Evolutionary conservation across 108 stramenopile genomes (phyloP), one percentile per base, ranked within the genome.

Genomic region (Pseudonitzschia delicatissima): DNA sequence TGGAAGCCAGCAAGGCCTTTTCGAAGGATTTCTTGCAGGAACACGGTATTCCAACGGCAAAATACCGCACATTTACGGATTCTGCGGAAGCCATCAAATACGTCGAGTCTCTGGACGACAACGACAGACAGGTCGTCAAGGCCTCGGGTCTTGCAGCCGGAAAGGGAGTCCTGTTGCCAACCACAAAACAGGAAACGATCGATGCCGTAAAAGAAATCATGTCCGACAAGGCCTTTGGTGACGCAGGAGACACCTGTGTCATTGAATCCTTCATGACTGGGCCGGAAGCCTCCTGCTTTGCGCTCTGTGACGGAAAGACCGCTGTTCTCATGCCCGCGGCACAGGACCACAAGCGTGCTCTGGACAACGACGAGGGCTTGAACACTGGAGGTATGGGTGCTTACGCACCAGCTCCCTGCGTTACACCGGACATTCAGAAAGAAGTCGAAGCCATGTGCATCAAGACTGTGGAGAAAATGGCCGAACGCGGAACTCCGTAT

Each of bases 321-420:
- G 94, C 88, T 12, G 71, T 78, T 20, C 81, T 94, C 51, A 90
- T 96, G 93, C 95, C 94, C 15, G 87, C 93, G 45, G 92, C 94
- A 4, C 98, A 99, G 67, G 99, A 99, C 82, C 99, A 99, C 82
- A 99, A 99, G 79, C 89, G 99, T 23, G 96, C 96, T 12, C 77
- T 96, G 20, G 99, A 99, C 69, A 88, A 93, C 53, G 98, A 98
- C 77, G 60, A 83, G 73, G 99, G 99, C 12, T 82, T 96, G 67
- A 99, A 99, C 77, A 99, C 99, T 6, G 97, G 97, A 33, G 99
- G 99, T 47, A 99, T 99, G 99, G 99, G 99, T 20, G 99, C 98
- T 20, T 98, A 98, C 80, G 91, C 96, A 44, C 99, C 99, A 5
- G 95, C 99, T 15, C 98, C 98, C 28, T 88, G 88, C 71, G 92